Conservation (phyloP, 371 early-diverging fungal species). For the Syncephalastrum monosporum region DNA sequence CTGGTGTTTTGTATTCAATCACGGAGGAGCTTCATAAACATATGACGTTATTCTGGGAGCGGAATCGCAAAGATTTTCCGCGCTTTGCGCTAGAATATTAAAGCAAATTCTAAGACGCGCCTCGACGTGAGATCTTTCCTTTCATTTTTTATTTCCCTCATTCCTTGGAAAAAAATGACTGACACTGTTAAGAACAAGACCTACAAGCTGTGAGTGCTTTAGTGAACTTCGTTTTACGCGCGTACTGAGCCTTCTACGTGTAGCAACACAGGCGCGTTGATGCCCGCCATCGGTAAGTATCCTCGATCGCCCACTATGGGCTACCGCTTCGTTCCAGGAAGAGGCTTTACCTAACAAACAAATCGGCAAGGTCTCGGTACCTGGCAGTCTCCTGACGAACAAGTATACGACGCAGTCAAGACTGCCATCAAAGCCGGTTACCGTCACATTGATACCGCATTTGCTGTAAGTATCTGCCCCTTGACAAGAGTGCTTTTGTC, state of each 20-base stretch:
- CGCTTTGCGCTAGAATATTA: no score
- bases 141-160: slow-evolving; percentile 2
- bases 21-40: no score
- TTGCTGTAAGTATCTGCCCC: slow-evolving; percentile 15
- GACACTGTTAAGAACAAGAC: slow-evolving; percentile 9
- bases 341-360: neutral
- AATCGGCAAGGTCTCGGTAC: slow-evolving; percentile 41
- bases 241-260: neutral
- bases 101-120: no score
- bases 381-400: slow-evolving; percentile 41
- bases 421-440: slow-evolving; percentile 44
- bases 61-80: no score
- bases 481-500: neutral
- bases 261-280: slow-evolving; percentile 44
- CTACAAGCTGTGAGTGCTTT: slow-evolving; percentile 13
- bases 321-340: no score
- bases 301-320: neutral
- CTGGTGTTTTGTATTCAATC: no score
- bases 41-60: no score
- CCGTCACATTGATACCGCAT: slow-evolving; percentile 62
- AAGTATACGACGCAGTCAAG: slow-evolving; percentile 39
- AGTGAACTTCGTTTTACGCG: no score
- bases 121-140: neutral
- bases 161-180: neutral
- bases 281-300: slow-evolving; percentile 36